Conservation (phyloP, 805 yeast genomes). For the Debaryomyces prosopidis region DNA sequence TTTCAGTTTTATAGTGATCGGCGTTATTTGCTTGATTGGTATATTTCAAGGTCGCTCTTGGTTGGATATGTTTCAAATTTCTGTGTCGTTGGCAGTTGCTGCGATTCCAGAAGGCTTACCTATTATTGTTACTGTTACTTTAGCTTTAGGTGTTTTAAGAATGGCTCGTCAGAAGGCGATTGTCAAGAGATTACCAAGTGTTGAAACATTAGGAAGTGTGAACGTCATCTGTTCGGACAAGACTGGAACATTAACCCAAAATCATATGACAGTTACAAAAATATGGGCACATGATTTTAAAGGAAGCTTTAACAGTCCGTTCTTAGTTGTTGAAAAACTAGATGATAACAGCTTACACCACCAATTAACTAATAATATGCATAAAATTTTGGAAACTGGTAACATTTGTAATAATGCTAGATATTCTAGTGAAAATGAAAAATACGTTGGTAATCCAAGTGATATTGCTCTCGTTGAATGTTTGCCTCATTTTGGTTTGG, state of each 20-base stretch:
- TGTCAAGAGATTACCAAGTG: constrained; percentile 90
- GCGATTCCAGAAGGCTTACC: constrained; percentile 99
- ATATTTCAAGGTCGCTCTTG: constrained; percentile 89
- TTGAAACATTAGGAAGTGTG: constrained; percentile 92
- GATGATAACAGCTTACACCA: constrained; percentile 40
- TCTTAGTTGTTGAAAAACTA: constrained; percentile 49
- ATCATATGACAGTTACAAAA: constrained; percentile 86
- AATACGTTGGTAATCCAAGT: constrained; percentile 87
- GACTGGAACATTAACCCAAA: constrained; percentile 81
- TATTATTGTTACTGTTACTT: constrained; percentile 94
- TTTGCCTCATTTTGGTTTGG: constrained; percentile 65
- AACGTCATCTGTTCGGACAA: constrained; percentile 92
- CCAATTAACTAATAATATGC: constrained; percentile 55
- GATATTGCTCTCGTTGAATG: constrained; percentile 88
- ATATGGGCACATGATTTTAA: constrained; percentile 73
- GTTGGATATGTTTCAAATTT: constrained; percentile 97
- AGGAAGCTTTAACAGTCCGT: constrained; percentile 38
- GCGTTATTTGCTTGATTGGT: constrained; percentile 88
- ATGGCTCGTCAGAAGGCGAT: constrained; percentile 96
- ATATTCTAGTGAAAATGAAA: constrained; percentile 66
- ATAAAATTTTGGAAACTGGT: constrained; percentile 60
- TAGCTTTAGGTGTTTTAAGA: constrained; percentile 93
- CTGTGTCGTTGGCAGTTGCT: constrained; percentile 97
- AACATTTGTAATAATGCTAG: constrained; percentile 75
- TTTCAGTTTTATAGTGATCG: constrained; percentile 84